Evolutionary conservation across 192 early-diverging fungal genomes (phyloP), one percentile per base, ranked within the genome.

Genomic region (Rhizophagus prolifer): DNA sequence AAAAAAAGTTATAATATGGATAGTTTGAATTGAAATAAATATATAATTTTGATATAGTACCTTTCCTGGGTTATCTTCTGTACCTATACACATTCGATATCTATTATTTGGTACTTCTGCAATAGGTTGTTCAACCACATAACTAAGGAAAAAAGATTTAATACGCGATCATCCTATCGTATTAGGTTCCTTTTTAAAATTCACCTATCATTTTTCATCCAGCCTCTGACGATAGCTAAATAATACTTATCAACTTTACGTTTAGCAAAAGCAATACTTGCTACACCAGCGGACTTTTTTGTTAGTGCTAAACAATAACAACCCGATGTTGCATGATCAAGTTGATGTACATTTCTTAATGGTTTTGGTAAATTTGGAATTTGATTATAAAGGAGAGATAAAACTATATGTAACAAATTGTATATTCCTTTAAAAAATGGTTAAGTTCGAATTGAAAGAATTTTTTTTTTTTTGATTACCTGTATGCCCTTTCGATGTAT

Each of bases 321-420:
- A 9, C 83, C 83, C 6, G 83, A 84, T 19, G 83, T 84, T 13
- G 83, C 79, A 64, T 82, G 82, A 65, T 84, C 83, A 14, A 84
- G 28, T 58, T 84, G 83, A 70, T 84, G 83, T 9, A 82, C 79
- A 60, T 84, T 82, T 9, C 77, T 70, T 26, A 84, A 75, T 36
- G 63, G 60, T 25, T 46, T 78, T 46, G 79, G 74, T 25, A 82
- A 62, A 9, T 38, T 34, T 54, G 81, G 79, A 46, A 72, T 61
- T 26, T 82, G 81, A 23, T 73, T 44, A 26, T 62, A 61, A 38
- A 84, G 50, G 54, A 78, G 28, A 6, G 72, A 79, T 50, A 74
- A 60, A 25, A 75, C 74, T 63, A 28, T 21, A 44, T 2, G 2
- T 66, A 74, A 62, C 0, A 38, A 38, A 38, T 38, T 38, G 31